These are phyloP conservation scores for Antrodiella citrinella DNA, from an alignment of 768 basidiomycete species.

Conservation along the genomic window DNA sequence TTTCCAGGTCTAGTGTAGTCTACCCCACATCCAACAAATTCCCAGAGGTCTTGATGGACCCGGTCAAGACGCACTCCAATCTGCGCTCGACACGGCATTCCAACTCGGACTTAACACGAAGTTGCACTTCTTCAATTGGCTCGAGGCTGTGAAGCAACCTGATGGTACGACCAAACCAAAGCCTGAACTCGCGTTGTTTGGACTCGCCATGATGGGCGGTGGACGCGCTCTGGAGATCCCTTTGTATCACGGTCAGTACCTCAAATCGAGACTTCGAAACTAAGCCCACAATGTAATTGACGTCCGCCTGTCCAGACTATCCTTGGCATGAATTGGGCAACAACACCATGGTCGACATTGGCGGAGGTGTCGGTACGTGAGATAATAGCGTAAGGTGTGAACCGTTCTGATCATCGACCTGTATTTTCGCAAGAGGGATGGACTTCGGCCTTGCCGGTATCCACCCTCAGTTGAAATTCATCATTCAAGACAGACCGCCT, in stretches of 20 bases:
- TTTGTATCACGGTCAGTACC: conserved; percentile 6
- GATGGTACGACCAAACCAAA: conserved; percentile 1
- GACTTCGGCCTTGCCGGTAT: conserved; percentile 10
- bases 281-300: too few relatives aligned
- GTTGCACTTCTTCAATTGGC: conserved; percentile 6
- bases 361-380: too few relatives aligned
- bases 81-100: conserved; percentile 5
- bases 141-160: conserved; percentile 4
- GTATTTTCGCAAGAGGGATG: conserved; percentile 11
- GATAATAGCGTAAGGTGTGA: background rate
- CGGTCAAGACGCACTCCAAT: background rate
- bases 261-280: too few relatives aligned
- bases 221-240: conserved; percentile 4
- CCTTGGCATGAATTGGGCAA: too few relatives aligned
- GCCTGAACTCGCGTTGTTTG: conserved; percentile 6
- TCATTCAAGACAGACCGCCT: conserved; percentile 14
- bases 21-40: conserved; percentile 8
- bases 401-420: background rate
- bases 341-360: too few relatives aligned
- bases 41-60: conserved; percentile 5
- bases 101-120: background rate
- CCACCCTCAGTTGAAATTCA: conserved; percentile 11
- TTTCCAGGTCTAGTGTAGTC: too few relatives aligned
- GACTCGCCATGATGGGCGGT: conserved; percentile 9
- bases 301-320: too few relatives aligned